Evolutionary conservation across 768 basidiomycete species (phyloP).

Genomic region (Suillus sp.): DNA sequence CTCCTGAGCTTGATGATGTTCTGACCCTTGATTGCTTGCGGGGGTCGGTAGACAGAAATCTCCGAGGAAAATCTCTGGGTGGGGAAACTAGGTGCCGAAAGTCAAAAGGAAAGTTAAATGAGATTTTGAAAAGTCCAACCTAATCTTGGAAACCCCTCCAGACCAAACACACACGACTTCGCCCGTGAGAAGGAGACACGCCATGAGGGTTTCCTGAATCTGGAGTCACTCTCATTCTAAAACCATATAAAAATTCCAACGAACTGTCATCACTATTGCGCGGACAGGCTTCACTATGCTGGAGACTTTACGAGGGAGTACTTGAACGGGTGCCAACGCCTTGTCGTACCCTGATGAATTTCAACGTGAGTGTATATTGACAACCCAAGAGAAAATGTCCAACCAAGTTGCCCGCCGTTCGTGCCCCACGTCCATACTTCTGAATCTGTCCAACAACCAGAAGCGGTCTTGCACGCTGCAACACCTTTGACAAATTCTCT

Average conservation of each 20-base stretch:
- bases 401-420: constrained; percentile 90
- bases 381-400: constrained; percentile 15
- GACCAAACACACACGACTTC: constrained; percentile 88
- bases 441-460: constrained; percentile 81
- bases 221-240: background rate
- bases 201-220: constrained; percentile 78
- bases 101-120: constrained; percentile 7
- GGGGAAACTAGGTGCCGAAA: constrained; percentile 58
- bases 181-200: constrained; percentile 72
- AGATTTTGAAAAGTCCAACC: constrained; percentile 41
- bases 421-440: constrained; percentile 90
- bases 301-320: constrained; percentile 79
- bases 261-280: constrained; percentile 68
- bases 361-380: background rate
- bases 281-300: constrained; percentile 71
- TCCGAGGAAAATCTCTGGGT: constrained; percentile 73
- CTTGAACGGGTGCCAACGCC: constrained; percentile 69
- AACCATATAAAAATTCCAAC: background rate
- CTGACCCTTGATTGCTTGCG: constrained; percentile 68
- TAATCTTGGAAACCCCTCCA: constrained; percentile 73
- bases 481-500: constrained; percentile 80
- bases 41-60: constrained; percentile 79
- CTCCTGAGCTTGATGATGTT: constrained; percentile 78
- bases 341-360: constrained; percentile 69
- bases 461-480: constrained; percentile 84